Base-by-base conservation (phyloP, 2,329 filamentous ascomycete genomes). In the Aureobasidium vineae region DNA sequence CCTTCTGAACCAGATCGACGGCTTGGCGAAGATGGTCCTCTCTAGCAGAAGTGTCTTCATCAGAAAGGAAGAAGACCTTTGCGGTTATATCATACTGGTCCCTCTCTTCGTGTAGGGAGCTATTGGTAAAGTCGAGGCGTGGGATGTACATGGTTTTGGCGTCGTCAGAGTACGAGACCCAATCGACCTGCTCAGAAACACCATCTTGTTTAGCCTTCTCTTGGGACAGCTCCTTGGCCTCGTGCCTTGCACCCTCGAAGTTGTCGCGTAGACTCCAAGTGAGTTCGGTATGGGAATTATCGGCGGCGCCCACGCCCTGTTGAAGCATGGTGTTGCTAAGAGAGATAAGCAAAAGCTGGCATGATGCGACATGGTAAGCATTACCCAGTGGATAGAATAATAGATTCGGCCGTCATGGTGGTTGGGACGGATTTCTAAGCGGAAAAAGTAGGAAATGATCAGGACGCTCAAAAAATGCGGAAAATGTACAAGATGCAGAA, bases 221-320 rank as follows among this genome's bases (percentile, higher is more conserved):
- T 57, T 71, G 70, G 36, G 47, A 49, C 5, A 50, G 56, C 16
- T 43, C 61, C 6, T 52, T 40, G 21, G 68, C 57, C 26, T 69
- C 65, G 40, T 66, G 53, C 11, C 31, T 59, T 50, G 68, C 66
- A 28, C 56, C 68, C 36, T 67, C 65, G 76, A 98, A 92, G 78
- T 94, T 97, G 74, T 88, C 87, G 72, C 91, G 90, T 21, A 99
- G 85, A 3, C 92, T 91, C 74, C 92, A 93, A 70, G 92, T 90
- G 72, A 99, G 86, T 79, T 99, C 95, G 72, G 93, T 88, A 76
- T 98, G 98, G 65, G 94, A 97, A 76, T 93, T 92, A 75, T 88
- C 88, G 70, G 86, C 86, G 68, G 49, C 43, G 41, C 53, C 43
- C 19, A 45, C 38, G 21, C 90, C 90, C 66, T 91, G 90, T 70